phyloP scores from a whole-genome alignment of 495 filamentous ascomycete species.

The Stereocaulon alpinum region DNA sequence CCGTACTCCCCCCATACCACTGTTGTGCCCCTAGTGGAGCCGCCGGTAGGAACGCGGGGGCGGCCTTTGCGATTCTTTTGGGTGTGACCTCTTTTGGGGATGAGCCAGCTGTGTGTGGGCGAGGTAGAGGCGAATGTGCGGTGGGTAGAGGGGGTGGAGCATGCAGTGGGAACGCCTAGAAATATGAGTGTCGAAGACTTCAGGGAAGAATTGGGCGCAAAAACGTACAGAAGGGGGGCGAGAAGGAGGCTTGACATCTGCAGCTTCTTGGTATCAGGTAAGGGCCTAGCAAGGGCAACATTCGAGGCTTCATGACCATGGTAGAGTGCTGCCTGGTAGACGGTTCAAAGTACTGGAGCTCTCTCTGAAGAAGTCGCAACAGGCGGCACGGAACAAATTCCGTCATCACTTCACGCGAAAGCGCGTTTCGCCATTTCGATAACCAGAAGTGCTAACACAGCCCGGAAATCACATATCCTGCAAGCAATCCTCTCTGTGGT shows the following conservation, averaged over 20 bases:
- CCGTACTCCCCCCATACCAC: slow-evolving; percentile 96
- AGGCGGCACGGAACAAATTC: neutral
- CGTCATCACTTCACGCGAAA: neutral
- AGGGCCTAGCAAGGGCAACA: neutral
- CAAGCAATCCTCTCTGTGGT: neutral
- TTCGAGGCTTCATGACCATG: slow-evolving; percentile 7
- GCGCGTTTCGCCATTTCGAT: slow-evolving; percentile 1
- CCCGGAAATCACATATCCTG: neutral
- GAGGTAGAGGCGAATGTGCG: slow-evolving; percentile 69
- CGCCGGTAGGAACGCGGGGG: slow-evolving; percentile 78
- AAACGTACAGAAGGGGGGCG: neutral
- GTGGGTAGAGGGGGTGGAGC: slow-evolving; percentile 1
- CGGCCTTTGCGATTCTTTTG: slow-evolving; percentile 87
- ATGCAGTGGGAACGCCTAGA: neutral
- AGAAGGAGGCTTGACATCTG: neutral
- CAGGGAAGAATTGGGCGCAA: neutral
- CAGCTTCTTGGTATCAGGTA: neutral
- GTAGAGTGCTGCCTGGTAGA: neutral
- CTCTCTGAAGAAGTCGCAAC: neutral
- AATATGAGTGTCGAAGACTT: neutral
- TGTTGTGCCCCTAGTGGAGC: slow-evolving; percentile 83
- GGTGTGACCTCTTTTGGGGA: slow-evolving; percentile 61
- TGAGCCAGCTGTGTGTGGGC: slow-evolving; percentile 59
- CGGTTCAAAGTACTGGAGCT: neutral
- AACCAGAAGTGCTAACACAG: neutral